phyloP scores from a whole-genome alignment of 2,329 filamentous ascomycete species.

The Fonsecaea multimorphosa region DNA sequence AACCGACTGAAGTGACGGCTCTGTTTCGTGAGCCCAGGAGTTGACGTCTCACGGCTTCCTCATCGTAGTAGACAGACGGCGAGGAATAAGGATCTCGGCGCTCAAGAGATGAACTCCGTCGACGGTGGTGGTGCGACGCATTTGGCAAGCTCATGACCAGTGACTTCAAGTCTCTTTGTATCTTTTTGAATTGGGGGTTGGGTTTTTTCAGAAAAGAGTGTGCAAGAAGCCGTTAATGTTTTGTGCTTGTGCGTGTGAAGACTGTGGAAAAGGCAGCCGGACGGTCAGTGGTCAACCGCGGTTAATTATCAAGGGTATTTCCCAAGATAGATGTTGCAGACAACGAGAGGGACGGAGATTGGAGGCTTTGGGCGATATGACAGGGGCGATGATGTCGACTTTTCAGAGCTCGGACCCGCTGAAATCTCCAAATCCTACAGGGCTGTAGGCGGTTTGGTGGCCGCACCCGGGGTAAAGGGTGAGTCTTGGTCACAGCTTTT shows the following conservation, averaged over 20 bases:
- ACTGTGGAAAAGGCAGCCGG: background rate
- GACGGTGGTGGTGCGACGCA: constrained; percentile 44
- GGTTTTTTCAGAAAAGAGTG: background rate
- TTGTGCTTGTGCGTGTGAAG: background rate
- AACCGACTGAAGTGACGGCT: constrained; percentile 62
- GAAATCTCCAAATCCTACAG: constrained; percentile 11
- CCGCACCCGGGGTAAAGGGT: constrained; percentile 15
- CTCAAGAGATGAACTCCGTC: constrained; percentile 50
- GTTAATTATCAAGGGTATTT: constrained; percentile 2
- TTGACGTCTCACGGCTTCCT: constrained; percentile 54
- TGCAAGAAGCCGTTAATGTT: background rate
- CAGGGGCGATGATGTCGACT: constrained; percentile 29
- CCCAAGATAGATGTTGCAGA: constrained; percentile 2
- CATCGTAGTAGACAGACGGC: constrained; percentile 65
- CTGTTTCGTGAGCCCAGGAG: constrained; percentile 56
- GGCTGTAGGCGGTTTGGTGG: constrained; percentile 9
- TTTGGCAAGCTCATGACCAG: constrained; percentile 50
- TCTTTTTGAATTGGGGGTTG: background rate
- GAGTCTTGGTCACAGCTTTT: background rate
- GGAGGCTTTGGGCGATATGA: constrained; percentile 17
- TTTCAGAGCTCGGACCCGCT: constrained; percentile 18
- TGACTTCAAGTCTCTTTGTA: background rate
- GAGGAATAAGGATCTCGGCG: constrained; percentile 61
- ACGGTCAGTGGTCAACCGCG: background rate
- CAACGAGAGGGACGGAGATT: constrained; percentile 8